Conservation (phyloP, 2,329 filamentous ascomycete genomes). For the Cercospora nicotianae region DNA sequence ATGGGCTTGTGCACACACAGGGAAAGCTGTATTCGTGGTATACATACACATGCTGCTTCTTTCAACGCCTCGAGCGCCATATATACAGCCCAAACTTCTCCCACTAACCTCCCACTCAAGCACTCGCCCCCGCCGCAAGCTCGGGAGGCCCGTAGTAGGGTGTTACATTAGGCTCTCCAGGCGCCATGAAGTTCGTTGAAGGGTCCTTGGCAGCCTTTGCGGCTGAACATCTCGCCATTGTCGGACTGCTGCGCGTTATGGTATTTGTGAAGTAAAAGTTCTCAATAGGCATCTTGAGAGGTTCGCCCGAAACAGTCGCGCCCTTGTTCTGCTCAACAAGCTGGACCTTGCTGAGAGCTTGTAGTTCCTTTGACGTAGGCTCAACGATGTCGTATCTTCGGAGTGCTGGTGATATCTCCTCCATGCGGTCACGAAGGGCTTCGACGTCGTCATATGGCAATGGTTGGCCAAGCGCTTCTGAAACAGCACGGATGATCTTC, state of each 20-base stretch:
- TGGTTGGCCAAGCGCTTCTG: slow-evolving; percentile 83
- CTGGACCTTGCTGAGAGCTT: slow-evolving; percentile 83
- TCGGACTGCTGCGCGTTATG: slow-evolving; percentile 61
- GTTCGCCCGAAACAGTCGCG: slow-evolving; percentile 66
- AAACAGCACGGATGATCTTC: slow-evolving; percentile 95
- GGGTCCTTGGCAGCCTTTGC: slow-evolving; percentile 69
- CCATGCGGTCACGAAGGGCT: slow-evolving; percentile 86
- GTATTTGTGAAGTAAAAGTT: slow-evolving; percentile 99
- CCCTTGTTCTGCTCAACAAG: slow-evolving; percentile 96
- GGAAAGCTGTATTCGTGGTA: slow-evolving; percentile 19
- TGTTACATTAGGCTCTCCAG: slow-evolving; percentile 43
- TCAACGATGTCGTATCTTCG: slow-evolving; percentile 90
- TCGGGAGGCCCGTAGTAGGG: slow-evolving; percentile 43
- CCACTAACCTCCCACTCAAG: slow-evolving; percentile 16
- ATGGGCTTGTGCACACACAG: slow-evolving; percentile 3
- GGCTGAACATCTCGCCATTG: slow-evolving; percentile 92
- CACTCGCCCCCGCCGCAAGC: slow-evolving; percentile 27
- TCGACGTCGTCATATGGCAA: slow-evolving; percentile 93
- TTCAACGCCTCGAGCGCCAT: slow-evolving; percentile 24
- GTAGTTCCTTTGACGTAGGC: slow-evolving; percentile 59
- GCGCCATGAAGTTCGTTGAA: slow-evolving; percentile 54
- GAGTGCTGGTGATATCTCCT: slow-evolving; percentile 87
- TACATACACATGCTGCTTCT: slow-evolving; percentile 22
- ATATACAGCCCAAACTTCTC: slow-evolving; percentile 20
- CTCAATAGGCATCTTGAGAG: slow-evolving; percentile 82